Conservation (phyloP, 768 basidiomycete species). For the Pisolithus marmoratus region DNA sequence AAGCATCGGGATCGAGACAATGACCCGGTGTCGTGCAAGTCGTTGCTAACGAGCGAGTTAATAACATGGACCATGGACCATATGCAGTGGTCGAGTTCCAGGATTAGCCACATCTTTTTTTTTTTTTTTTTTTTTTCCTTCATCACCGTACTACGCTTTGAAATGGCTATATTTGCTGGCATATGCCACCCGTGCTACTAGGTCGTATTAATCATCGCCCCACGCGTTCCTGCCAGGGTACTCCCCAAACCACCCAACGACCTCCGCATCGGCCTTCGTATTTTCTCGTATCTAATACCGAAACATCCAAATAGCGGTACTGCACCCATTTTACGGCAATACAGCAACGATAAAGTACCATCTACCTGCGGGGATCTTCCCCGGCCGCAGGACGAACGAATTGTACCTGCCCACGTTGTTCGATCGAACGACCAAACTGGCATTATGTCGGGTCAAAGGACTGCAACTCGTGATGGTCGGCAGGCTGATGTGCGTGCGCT, state of each 20-base stretch:
- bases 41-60: too few relatives aligned
- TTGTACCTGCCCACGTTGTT: not conserved
- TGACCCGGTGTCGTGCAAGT: too few relatives aligned
- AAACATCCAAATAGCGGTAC: not conserved
- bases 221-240: too few relatives aligned
- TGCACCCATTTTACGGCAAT: not conserved
- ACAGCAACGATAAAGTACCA: not conserved
- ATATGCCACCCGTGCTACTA: too few relatives aligned
- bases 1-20: too few relatives aligned
- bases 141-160: too few relatives aligned
- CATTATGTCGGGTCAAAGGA: constrained; percentile 14
- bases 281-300: not conserved
- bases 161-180: too few relatives aligned
- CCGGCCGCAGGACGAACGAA: not conserved
- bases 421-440: constrained; percentile 1
- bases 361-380: not conserved
- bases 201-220: too few relatives aligned
- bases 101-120: not conserved
- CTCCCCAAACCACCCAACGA: not conserved
- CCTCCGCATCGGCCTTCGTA: not conserved
- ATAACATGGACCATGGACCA: too few relatives aligned
- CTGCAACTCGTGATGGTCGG: constrained; percentile 11
- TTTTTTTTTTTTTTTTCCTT: not conserved
- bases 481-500: constrained; percentile 16
- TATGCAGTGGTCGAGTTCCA: too few relatives aligned